phyloP scores from a whole-genome alignment of 768 basidiomycete species.

The Macrolepiota fuliginosa region DNA sequence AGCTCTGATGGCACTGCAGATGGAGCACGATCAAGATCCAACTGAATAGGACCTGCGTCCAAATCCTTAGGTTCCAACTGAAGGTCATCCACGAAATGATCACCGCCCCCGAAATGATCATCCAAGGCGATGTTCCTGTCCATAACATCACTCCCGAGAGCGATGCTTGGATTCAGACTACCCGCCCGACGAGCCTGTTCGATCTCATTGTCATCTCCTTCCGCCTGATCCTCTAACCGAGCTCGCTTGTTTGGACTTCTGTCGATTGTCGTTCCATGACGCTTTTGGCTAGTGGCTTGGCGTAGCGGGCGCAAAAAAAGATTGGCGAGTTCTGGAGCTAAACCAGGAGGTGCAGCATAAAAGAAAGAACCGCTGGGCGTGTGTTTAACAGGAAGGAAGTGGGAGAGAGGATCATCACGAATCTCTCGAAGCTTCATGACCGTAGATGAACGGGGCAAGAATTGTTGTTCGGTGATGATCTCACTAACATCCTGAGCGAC shows the following conservation, averaged over 20 bases:
- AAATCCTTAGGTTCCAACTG: constrained; percentile 62
- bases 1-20: constrained; percentile 55
- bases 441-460: constrained; percentile 79
- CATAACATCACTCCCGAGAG: constrained; percentile 38
- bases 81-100: constrained; percentile 65
- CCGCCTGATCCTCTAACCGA: constrained; percentile 47
- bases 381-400: constrained; percentile 83
- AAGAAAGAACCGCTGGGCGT: constrained; percentile 73
- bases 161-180: constrained; percentile 63
- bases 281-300: constrained; percentile 49
- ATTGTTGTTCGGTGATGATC: constrained; percentile 79
- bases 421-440: constrained; percentile 87
- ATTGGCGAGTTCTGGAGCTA: constrained; percentile 77
- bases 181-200: constrained; percentile 70
- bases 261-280: constrained; percentile 57
- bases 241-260: constrained; percentile 59
- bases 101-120: constrained; percentile 53
- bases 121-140: constrained; percentile 26
- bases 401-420: constrained; percentile 75
- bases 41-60: constrained; percentile 36
- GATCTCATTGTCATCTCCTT: constrained; percentile 58
- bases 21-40: constrained; percentile 31
- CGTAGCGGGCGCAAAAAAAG: constrained; percentile 80
- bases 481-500: constrained; percentile 57
- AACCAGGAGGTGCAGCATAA: constrained; percentile 81